phyloP scores from a whole-genome alignment of 345 rosid species.

The Eucalyptus marginata region DNA sequence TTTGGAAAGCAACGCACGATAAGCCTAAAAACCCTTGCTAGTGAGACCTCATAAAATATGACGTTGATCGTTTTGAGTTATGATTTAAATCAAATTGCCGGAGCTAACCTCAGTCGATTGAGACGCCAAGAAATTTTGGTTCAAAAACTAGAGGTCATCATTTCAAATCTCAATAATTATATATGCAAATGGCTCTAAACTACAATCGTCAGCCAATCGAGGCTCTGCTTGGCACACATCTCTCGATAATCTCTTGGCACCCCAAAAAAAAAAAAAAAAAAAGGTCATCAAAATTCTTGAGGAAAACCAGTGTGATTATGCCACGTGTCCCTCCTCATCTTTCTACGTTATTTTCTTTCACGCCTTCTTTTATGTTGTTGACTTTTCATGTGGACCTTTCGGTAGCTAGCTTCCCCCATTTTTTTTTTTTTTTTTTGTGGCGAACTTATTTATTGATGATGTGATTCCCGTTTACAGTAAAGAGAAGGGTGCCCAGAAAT shows the following conservation, averaged over 20 bases:
- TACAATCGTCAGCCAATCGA: not conserved
- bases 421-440: not conserved
- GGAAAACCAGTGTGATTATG: not conserved
- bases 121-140: accelerated
- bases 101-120: not conserved
- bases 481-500: not conserved
- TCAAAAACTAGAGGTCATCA: not conserved
- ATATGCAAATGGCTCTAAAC: not conserved
- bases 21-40: not conserved
- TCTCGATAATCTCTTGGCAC: not conserved
- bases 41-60: not conserved
- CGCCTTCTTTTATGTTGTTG: not conserved
- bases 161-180: not conserved
- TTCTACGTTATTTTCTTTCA: not conserved
- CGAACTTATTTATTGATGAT: not conserved
- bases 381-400: not conserved
- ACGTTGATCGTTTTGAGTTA: accelerated
- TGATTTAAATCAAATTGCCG: not conserved
- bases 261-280: not conserved
- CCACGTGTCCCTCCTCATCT: not conserved
- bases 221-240: not conserved
- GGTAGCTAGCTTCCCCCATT: not conserved
- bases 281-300: not conserved
- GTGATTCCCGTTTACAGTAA: not conserved
- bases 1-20: accelerated